Base-by-base conservation (phyloP, 176 grass and related monocot species). In the Oryza glaberrima region DNA sequence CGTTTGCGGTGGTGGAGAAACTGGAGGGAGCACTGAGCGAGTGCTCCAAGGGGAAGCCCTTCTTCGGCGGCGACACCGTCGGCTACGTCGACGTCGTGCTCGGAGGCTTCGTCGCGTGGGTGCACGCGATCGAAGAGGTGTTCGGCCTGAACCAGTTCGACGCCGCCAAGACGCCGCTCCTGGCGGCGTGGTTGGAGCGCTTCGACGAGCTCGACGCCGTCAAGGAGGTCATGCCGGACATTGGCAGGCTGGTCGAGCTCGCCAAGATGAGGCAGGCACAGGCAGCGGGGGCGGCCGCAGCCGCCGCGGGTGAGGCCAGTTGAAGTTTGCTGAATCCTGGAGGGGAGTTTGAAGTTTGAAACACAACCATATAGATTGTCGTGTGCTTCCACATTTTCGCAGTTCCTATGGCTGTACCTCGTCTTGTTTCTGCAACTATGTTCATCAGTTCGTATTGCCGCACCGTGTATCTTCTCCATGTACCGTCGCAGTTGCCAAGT, bases 31-130 rank as follows among this genome's bases (percentile, higher is more conserved):
- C 65, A 2, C 64, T 88, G 0, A n/a, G 40, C 19, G 82, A 88
- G 16, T 88, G 83, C 87, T 83, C 75, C 22, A 83, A 72, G 44
- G 75, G 69, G 16, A 79, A 58, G 11, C 17, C 23, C 7, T 92
- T 90, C 78, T 96, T 96, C 40, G 78, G 86, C 28, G 94, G 91
- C 0, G 84, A 86, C 2, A 20, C 3, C 5, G 79, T 94, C 0
- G 94, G 89, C 3, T 97, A 86, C 69, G 16, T 94, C 4, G 94
- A 94, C 19, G 41, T 94, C 16, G 15, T 60, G 17, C 47, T 94
- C 0, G 94, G 81, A 2, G 16, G 87, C 23, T 60, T 25, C 9
- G 28, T 23, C 65, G 28, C 79, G 6, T 65, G 75, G 26, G 49
- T 69, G 65, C 68, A 49, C 38, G 60, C 66, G 0, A 32, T 25